Evolutionary conservation across 768 basidiomycete genomes (phyloP), one percentile per base, ranked within the genome.

Genomic region (Suillus plorans): DNA sequence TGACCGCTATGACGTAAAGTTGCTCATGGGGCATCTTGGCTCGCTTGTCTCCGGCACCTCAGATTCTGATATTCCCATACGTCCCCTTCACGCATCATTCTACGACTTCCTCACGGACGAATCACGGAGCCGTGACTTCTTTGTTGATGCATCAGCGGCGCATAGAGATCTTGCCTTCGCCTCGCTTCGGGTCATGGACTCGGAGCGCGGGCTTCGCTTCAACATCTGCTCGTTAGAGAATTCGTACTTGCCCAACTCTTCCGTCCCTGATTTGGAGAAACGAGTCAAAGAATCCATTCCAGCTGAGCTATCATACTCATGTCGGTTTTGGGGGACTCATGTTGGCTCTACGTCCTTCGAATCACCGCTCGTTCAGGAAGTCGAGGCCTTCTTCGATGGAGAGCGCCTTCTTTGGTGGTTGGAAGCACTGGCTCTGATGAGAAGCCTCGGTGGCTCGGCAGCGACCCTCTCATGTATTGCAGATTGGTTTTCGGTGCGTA

Each of bases 11-110:
- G 28, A 28, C 4, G 28, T 28, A 28, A 28, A 28, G 28, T 28
- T 28, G 28, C 3, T 28, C 28, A 28, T 28, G 28, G 28, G 3
- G 28, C 28, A 28, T 28, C 28, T 28, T 28, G 28, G 28, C 28
- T 28, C 28, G 28, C 28, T 28, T 28, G 28, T 28, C 3, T 28
- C 28, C 28, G 28, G 66, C 22, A 52, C n/a, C 4, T 4, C 34
- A 3, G 57, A 45, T 18, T 25, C 3, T 5, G 20, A 36, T 13
- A 63, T n/a, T 3, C 60, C 67, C 7, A 64, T 73, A 36, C 63
- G 56, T 8, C 63, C 69, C 25, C 64, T 74, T 5, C 75, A 76
- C 41, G 52, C 71, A 2, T 76, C 75, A 0, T 73, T 76, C 65
- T 59, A 58, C 12, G 76, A 77, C 41, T 77, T 71, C 60, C 66